Evolutionary conservation across 129 eudicot species (phyloP), one percentile per base, ranked within the genome.

Genomic region (Smallanthus sonchifolius): DNA sequence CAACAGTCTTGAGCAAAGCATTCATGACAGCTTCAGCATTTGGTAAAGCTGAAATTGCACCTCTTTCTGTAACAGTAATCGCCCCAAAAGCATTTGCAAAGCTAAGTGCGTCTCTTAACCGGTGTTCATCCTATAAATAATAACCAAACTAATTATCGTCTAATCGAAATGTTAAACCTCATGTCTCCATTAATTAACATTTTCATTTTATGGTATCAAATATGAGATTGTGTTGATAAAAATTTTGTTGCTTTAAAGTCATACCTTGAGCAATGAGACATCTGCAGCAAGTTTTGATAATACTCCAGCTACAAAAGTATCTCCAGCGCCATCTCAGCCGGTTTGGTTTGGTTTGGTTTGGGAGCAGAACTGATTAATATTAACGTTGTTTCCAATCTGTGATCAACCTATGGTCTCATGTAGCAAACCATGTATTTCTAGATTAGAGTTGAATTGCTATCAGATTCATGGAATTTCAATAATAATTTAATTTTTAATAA

Each of bases 1-100:
- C 86, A 36, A 86, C 97, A 7, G 92, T 14, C 73, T 90, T 86
- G 62, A 88, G 78, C 67, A 94, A 60, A 76, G 90, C 96, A 65
- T 74, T 61, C 69, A 81, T 78, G 55, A 94, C 97, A 20, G 83
- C 87, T 77, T 86, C 88, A 80, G 83, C 79, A 39, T 87, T 88
- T 14, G 98, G 97, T 87, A 94, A 78, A 60, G 98, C 98, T 49
- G 98, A 97, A 76, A 94, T 94, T 6, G 98, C 97, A 44, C 98
- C 97, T 84, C 98, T 83, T 80, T 94, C 97, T 30, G 82, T 90
- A 62, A 94, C 97, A 9, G 97, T 94, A 75, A 90, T 82, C 1
- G 98, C 98, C n/a, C 98, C 98, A 65, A 97, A 94, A 7, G 91
- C 96, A 82, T 94, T 94, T 59, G 97, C 97, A 76, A 94, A 94